Evolutionary conservation across 2,329 filamentous ascomycete genomes (phyloP).

Genomic region (Penicillium sp.): DNA sequence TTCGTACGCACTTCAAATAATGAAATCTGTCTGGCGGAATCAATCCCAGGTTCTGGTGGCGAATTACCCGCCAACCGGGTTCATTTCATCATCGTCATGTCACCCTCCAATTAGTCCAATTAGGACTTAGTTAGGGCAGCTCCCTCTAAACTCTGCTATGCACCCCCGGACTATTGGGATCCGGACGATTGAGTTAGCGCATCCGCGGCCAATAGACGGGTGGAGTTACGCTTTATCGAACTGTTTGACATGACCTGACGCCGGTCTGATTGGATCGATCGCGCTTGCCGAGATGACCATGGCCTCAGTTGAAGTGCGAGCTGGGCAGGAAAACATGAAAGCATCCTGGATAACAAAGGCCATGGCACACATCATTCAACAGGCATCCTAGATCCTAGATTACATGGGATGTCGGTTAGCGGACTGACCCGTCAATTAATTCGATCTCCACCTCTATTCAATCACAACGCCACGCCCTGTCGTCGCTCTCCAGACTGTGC

Average conservation of each 20-base stretch:
- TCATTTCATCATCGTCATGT: slow-evolving; percentile 9
- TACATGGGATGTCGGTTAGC: slow-evolving; percentile 1
- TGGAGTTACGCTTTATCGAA: not conserved
- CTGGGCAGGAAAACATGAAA: no score
- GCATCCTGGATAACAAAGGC: not conserved
- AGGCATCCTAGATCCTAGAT: not conserved
- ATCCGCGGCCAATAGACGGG: not conserved
- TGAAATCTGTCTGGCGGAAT: slow-evolving; percentile 4
- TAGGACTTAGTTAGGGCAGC: not conserved
- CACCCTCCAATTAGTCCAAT: no score
- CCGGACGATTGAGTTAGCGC: not conserved
- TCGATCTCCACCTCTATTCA: not conserved
- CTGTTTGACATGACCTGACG: not conserved
- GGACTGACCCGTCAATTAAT: no score
- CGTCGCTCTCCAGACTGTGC: not conserved
- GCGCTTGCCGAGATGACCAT: no score
- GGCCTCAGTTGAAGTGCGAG: no score
- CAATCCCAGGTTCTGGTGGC: slow-evolving; percentile 3
- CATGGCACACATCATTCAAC: not conserved
- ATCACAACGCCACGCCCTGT: not conserved
- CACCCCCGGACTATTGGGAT: not conserved
- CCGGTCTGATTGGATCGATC: not conserved
- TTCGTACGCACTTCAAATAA: no score
- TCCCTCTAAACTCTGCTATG: not conserved
- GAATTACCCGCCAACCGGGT: slow-evolving; percentile 9